A percentile compares a stretch with the other conserved stretches of the same genome.
These are phyloP conservation scores for Colletotrichum incanum DNA, from an alignment of 2,329 filamentous ascomycete genomes.

Conservation along the genomic window DNA sequence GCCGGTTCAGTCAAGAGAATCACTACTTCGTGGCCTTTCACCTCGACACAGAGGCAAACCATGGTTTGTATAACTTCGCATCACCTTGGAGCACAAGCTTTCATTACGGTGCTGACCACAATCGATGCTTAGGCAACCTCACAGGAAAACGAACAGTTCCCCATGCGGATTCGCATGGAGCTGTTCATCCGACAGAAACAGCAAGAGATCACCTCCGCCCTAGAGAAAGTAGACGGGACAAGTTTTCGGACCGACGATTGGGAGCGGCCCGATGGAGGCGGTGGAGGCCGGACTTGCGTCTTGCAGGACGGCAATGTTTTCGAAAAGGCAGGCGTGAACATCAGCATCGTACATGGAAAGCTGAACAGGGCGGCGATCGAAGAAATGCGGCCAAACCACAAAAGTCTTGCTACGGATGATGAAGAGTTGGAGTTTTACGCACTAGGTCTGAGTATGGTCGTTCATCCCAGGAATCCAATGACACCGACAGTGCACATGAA, in stretches of 20 bases:
- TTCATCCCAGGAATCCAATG: slow-evolving; percentile 95
- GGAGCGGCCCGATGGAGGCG: neutral
- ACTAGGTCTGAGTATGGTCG: slow-evolving; percentile 82
- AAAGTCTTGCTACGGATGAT: neutral
- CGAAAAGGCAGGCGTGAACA: slow-evolving; percentile 96
- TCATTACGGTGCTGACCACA: neutral
- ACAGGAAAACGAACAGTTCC: neutral
- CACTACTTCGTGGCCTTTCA: neutral
- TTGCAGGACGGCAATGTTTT: slow-evolving; percentile 97
- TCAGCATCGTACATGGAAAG: slow-evolving; percentile 93
- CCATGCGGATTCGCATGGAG: neutral
- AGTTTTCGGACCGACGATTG: neutral
- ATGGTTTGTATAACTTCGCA: neutral
- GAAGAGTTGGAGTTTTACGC: neutral
- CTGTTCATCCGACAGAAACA: neutral
- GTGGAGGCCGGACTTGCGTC: slow-evolving; percentile 72
- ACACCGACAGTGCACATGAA: slow-evolving; percentile 98
- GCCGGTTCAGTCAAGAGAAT: neutral
- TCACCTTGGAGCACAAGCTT: neutral
- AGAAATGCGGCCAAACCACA: slow-evolving; percentile 82
- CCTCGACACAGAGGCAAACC: neutral
- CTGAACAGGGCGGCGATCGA: slow-evolving; percentile 88
- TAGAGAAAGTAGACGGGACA: neutral
- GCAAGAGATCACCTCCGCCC: neutral
- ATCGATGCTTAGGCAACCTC: neutral